Conservation (phyloP, 2,329 filamentous ascomycete genomes). For the Colletotrichum spaethianum region DNA sequence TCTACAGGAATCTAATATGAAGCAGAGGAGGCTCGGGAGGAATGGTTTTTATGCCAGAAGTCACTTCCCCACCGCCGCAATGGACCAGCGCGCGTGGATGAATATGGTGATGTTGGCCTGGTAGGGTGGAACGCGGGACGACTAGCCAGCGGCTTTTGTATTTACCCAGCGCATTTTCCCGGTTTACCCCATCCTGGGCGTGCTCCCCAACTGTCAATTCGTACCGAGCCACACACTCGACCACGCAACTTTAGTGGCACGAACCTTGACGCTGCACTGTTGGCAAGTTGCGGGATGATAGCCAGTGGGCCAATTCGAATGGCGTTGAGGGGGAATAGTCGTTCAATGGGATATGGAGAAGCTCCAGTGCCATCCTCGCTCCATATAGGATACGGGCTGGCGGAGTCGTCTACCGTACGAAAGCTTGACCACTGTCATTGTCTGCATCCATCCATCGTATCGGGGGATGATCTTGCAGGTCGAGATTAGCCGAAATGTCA, state of each 20-base stretch:
- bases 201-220: not conserved
- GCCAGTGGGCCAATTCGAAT: not conserved
- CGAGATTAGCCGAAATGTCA: constrained; percentile 1
- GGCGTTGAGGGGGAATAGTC: not conserved
- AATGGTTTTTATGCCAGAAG: constrained; percentile 12
- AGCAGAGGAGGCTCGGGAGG: not conserved
- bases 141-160: constrained; percentile 36
- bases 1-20: not conserved
- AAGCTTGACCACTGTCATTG: not conserved
- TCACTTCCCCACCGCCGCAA: constrained; percentile 13
- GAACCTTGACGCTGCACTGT: not conserved
- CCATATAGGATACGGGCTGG: not conserved
- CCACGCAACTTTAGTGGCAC: not conserved
- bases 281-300: not conserved
- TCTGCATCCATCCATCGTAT: not conserved
- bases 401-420: not conserved
- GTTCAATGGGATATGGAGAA: not conserved
- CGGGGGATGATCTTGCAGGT: not conserved
- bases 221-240: not conserved
- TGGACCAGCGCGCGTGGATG: constrained; percentile 17
- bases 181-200: constrained; percentile 35
- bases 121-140: constrained; percentile 41
- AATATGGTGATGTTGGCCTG: constrained; percentile 33
- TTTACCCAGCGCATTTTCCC: constrained; percentile 44
- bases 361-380: not conserved